A percentile compares a stretch with the other conserved stretches of the same genome.
These are phyloP conservation scores for Pichia sp. DNA, from an alignment of 1,139 yeast species.

Conservation along the genomic window DNA sequence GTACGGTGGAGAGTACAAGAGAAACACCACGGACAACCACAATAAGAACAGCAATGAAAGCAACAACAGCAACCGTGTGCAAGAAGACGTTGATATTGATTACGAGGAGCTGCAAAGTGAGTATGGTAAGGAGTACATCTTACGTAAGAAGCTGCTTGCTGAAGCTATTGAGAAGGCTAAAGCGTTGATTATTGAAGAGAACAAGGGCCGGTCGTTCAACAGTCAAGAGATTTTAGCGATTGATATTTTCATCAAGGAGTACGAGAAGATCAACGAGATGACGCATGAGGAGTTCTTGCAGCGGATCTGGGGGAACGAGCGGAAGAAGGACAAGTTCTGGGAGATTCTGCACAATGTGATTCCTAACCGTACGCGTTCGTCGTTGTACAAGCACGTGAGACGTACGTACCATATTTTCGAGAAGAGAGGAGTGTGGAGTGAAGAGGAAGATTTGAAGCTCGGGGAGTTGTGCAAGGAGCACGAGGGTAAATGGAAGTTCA, in stretches of 20 bases:
- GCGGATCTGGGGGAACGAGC: constrained; percentile 83
- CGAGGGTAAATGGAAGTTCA: constrained; percentile 83
- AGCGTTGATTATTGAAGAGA: constrained; percentile 24
- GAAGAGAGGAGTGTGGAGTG: constrained; percentile 86
- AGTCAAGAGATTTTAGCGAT: constrained; percentile 67
- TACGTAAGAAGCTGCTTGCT: constrained; percentile 25
- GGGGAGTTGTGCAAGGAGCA: constrained; percentile 60
- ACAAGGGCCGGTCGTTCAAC: constrained; percentile 49
- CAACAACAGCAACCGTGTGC: not conserved
- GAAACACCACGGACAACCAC: no score
- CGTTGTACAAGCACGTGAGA: constrained; percentile 88
- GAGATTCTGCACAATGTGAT: constrained; percentile 71
- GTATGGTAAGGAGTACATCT: not conserved
- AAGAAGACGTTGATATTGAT: not conserved
- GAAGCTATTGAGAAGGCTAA: constrained; percentile 36
- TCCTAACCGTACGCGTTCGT: constrained; percentile 83
- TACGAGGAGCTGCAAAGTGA: not conserved
- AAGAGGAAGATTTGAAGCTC: constrained; percentile 70
- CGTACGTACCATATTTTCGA: constrained; percentile 85
- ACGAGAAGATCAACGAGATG: constrained; percentile 59
- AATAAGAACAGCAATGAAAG: not conserved
- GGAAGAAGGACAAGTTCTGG: constrained; percentile 90
- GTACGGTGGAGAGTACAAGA: no score
- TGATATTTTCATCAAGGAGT: constrained; percentile 68
- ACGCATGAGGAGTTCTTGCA: constrained; percentile 69